Evolutionary conservation across 2,329 filamentous ascomycete genomes (phyloP), one percentile per base, ranked within the genome.

Genomic region (Emmonsiellopsis sp.): DNA sequence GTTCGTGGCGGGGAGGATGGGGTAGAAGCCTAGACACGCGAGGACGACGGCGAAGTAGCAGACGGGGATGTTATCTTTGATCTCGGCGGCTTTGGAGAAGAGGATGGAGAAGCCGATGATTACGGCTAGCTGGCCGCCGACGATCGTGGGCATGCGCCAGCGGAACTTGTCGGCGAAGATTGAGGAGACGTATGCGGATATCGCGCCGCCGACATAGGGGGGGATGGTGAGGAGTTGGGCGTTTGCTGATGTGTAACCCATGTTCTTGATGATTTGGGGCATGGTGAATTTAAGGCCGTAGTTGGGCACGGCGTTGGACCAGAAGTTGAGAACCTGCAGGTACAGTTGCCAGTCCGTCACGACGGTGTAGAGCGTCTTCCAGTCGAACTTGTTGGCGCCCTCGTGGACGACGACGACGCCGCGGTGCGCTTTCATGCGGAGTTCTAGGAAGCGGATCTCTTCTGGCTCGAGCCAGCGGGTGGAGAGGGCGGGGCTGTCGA

Each of bases 321-420:
- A 73, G 59, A 70, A 74, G 50, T 68, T 67, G 15, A 77, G 63
- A 20, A 73, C 70, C 38, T 68, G 64, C 3, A 72, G 62, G 44
- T 71, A 72, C 6, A 78, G 73, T 61, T 79, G 76, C 69, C 74
- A 78, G 59, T 79, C 76, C 5, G 63, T 65, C 0, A 78, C 51
- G 3, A 77, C 74, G 6, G 68, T 66, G 7, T 68, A 58, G n/a
- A 75, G 59, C 1, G 65, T 61, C 1, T 61, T 54, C 57, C 61
- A 64, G 52, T 70, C 64, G 43, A 74, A 68, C 49, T 63, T 62
- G 16, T 65, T 61, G 40, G 62, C 45, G 1, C 54, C 50, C 26
- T 55, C 52, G 15, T 56, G 35, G 38, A 51, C 43, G 26, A 51
- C 51, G 43, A 45, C 34, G n/a, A 54, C 56, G 4, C 13, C 51